phyloP scores from a whole-genome alignment of 345 rosid genomes.

The Brassica napus region Da-Ae NC_063446.1:7636001-7636500 shows the following conservation, averaged over 20 bases:
- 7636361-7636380: no score
- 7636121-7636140: constrained; percentile 85
- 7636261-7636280: not conserved
- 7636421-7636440: no score
- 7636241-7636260: not conserved
- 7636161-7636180: constrained; percentile 84
- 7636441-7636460: no score
- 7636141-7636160: constrained; percentile 91
- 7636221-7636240: constrained; percentile 75
- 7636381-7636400: no score
- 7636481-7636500: no score
- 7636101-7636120: not conserved
- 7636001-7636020: constrained; percentile 94
- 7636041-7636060: constrained; percentile 77
- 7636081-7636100: not conserved
- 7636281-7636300: no score
- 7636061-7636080: not conserved
- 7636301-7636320: no score
- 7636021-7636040: constrained; percentile 98
- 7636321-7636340: no score
- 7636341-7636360: no score
- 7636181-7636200: constrained; percentile 90
- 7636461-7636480: no score
- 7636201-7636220: constrained; percentile 97
- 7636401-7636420: no score